Percentiles rank a stretch among this genome's conserved stretches.
Conservation (phyloP, 164 flowering plant species). For the Magnolia officinalis region DNA sequence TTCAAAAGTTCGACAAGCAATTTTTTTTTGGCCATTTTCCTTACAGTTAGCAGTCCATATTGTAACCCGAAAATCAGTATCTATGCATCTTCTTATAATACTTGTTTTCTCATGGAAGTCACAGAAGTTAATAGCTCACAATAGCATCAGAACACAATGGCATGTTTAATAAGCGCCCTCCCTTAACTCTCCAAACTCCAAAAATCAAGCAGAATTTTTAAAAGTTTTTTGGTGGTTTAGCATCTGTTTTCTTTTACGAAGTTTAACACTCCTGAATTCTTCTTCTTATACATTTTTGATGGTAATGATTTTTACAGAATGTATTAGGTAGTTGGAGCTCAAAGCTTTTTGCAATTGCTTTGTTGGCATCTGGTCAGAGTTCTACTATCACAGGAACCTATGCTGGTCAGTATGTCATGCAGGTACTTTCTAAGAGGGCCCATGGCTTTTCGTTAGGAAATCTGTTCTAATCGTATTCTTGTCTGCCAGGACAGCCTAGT, state of each 20-base stretch:
- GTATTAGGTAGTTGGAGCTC: conserved; percentile 94
- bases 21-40: too few relatives aligned
- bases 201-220: too few relatives aligned
- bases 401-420: conserved; percentile 97
- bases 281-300: neutral
- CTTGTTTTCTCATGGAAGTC: neutral
- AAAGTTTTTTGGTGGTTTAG: neutral
- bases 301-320: conserved; percentile 39
- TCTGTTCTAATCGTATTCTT: neutral
- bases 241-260: neutral
- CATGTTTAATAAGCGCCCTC: neutral
- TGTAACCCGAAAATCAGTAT: neutral
- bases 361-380: conserved; percentile 96
- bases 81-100: neutral
- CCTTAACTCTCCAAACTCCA: too few relatives aligned
- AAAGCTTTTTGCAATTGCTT: conserved; percentile 86
- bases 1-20: neutral
- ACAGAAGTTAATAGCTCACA: neutral
- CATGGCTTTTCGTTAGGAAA: neutral
- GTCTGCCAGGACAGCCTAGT: neutral
- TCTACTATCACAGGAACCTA: conserved; percentile 97
- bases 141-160: neutral
- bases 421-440: conserved; percentile 35
- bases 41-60: too few relatives aligned
- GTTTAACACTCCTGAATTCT: neutral